Evolutionary conservation across 148 eudicot species (phyloP), one percentile per base, ranked within the genome.

Genomic region (Spergularia bocconei): DNA sequence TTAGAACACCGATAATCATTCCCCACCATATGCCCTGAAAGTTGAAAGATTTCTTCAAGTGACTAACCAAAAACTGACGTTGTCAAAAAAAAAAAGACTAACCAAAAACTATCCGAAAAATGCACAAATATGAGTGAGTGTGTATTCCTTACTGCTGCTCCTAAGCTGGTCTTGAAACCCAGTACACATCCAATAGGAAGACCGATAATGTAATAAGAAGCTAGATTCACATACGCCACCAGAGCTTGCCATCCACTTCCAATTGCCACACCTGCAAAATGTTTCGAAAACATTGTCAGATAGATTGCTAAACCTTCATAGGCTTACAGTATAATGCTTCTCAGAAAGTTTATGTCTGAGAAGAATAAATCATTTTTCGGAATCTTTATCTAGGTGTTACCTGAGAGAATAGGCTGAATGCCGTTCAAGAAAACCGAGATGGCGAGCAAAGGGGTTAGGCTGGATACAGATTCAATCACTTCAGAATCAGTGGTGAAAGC

Each of bases 1-100:
- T 52, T 13, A 86, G 58, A 13, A 88, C 89, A 65, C 91, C 89
- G 11, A 82, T 51, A 57, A 88, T 80, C 91, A 84, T 88, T 72
- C 91, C 91, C 91, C 89, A 86, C 91, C 91, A 87, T 52, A 88
- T 86, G 14, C 91, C 91, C 88, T 85, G 82, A 48, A 70, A 48
- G 39, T 12, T 63, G 0, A 1, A 25, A 33, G 4, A 29, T 29
- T 29, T 29, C 36, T 29, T 29, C 36, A 29, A 29, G 36, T 29
- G 36, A 29, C 36, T 29, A 29, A 29, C 36, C 36, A 29, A 29
- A 29, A 29, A 29, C 36, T 75, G n/a, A n/a, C n/a, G n/a, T n/a
- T n/a, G n/a, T n/a, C n/a, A n/a, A n/a, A n/a, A n/a, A n/a, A n/a
- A n/a, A n/a, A n/a, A n/a, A n/a, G 36, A 29, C 36, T 29, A 29